phyloP scores from a whole-genome alignment of 306 rosid species.

The Dalbergia cultrata region DNA sequence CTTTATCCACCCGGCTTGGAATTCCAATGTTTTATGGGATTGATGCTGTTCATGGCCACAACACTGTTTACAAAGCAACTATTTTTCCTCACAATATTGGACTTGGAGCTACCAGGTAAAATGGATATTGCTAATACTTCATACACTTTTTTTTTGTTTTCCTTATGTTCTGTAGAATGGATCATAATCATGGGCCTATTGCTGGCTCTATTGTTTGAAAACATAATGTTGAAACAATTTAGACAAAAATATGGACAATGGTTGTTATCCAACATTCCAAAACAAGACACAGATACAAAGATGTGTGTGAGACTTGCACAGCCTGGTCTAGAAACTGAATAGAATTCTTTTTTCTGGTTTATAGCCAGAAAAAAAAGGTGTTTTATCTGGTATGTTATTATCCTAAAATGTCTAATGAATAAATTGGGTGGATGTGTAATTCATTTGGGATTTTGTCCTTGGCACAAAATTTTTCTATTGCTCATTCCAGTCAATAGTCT shows the following conservation, averaged over 20 bases:
- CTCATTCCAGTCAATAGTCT: background rate
- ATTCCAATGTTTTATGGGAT: slow-evolving; percentile 66
- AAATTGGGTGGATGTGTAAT: background rate
- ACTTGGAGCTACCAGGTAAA: slow-evolving; percentile 65
- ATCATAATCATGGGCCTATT: slow-evolving; percentile 4
- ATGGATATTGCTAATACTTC: slow-evolving; percentile 4
- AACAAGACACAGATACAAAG: background rate
- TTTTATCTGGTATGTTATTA: background rate
- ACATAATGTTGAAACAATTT: slow-evolving; percentile 8
- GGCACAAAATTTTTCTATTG: background rate
- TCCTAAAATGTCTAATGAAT: background rate
- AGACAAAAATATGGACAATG: background rate
- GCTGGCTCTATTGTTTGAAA: background rate
- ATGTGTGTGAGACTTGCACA: background rate
- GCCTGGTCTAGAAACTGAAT: slow-evolving; percentile 7
- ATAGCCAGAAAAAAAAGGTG: background rate
- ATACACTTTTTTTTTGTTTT: background rate
- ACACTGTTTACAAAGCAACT: slow-evolving; percentile 56
- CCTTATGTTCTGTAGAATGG: background rate
- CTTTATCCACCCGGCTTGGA: slow-evolving; percentile 58
- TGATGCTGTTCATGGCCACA: slow-evolving; percentile 66
- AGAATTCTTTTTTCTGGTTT: background rate
- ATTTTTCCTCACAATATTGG: slow-evolving; percentile 65
- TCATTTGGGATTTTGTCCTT: slow-evolving; percentile 1
- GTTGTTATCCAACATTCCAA: background rate